These are phyloP conservation scores for Lactifluus hygrophoroides DNA, from an alignment of 768 basidiomycete genomes.

Conservation along the genomic window DNA sequence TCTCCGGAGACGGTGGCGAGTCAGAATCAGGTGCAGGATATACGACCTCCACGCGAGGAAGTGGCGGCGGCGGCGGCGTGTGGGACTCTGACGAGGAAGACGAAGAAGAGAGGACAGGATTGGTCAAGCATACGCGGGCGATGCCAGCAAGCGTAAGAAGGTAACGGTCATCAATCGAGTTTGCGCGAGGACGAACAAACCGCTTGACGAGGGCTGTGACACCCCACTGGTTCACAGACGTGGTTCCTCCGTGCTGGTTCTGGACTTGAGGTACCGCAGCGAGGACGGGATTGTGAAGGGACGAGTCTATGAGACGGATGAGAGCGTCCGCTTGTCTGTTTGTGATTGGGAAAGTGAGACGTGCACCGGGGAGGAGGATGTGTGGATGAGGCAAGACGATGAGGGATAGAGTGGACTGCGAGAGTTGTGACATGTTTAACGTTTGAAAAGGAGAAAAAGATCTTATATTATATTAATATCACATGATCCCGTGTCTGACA, in stretches of 20 bases:
- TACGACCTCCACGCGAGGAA: conserved; percentile 22
- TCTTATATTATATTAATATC: too few species aligned
- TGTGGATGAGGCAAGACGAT: conserved; percentile 63
- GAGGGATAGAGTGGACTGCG: conserved; percentile 41
- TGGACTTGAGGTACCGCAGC: conserved; percentile 63
- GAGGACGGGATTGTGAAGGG: conserved; percentile 59
- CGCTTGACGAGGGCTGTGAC: conserved; percentile 65
- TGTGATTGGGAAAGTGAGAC: conserved; percentile 59
- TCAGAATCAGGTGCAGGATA: conserved; percentile 31
- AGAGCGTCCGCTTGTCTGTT: conserved; percentile 55
- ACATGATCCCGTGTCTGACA: too few species aligned
- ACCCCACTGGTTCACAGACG: conserved; percentile 44
- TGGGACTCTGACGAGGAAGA: conserved; percentile 27
- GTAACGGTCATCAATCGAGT: conserved; percentile 52
- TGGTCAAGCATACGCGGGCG: conserved; percentile 50
- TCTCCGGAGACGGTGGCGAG: conserved; percentile 41
- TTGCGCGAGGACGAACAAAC: conserved; percentile 51
- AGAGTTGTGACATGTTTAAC: neutral
- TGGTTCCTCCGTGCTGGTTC: conserved; percentile 24
- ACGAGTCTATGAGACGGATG: conserved; percentile 56
- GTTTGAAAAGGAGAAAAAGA: too few species aligned
- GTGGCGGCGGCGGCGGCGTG: neutral
- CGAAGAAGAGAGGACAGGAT: conserved; percentile 25
- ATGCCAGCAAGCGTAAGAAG: conserved; percentile 67
- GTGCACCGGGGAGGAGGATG: conserved; percentile 65